Conservation (phyloP, 495 filamentous ascomycete genomes). For the Bombardia bombarda region DNA sequence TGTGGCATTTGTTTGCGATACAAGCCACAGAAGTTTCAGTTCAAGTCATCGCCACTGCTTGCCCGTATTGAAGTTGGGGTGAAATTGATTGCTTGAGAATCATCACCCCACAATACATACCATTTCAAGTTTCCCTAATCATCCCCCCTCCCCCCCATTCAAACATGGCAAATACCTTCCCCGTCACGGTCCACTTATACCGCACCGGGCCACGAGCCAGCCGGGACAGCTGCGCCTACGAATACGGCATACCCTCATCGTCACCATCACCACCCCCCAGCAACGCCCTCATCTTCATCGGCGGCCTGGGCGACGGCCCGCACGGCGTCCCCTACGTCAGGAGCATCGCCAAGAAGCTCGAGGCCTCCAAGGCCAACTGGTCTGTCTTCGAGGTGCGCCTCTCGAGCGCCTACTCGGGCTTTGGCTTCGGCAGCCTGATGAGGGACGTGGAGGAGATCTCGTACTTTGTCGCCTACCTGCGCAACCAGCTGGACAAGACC, state of each 20-base stretch:
- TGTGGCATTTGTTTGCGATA: too few species aligned
- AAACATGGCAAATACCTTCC: conserved; percentile 12
- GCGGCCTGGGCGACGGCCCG: conserved; percentile 76
- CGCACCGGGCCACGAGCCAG: conserved; percentile 14
- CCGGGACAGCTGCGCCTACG: conserved; percentile 21
- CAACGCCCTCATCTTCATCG: conserved; percentile 75
- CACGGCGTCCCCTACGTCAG: conserved; percentile 60
- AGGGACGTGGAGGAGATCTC: conserved; percentile 68
- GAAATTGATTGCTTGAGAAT: too few species aligned
- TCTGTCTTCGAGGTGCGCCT: conserved; percentile 38
- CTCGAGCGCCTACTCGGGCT: conserved; percentile 56
- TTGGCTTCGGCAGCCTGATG: conserved; percentile 59
- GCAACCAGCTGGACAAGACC: conserved; percentile 28
- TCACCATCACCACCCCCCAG: neutral
- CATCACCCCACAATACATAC: too few species aligned
- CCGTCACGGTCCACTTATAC: conserved; percentile 29
- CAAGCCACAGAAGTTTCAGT: too few species aligned
- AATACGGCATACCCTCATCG: conserved; percentile 13
- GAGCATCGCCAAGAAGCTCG: conserved; percentile 52
- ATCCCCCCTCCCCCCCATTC: too few species aligned
- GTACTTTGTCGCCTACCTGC: conserved; percentile 62
- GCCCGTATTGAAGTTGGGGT: too few species aligned
- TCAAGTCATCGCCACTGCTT: too few species aligned
- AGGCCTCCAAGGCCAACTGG: conserved; percentile 33
- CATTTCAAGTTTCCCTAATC: too few species aligned